Percentiles rank a stretch among this genome's conserved stretches.
These are phyloP conservation scores for Guyanaporus albipodus DNA, from an alignment of 768 basidiomycete genomes.

Conservation along the genomic window DNA sequence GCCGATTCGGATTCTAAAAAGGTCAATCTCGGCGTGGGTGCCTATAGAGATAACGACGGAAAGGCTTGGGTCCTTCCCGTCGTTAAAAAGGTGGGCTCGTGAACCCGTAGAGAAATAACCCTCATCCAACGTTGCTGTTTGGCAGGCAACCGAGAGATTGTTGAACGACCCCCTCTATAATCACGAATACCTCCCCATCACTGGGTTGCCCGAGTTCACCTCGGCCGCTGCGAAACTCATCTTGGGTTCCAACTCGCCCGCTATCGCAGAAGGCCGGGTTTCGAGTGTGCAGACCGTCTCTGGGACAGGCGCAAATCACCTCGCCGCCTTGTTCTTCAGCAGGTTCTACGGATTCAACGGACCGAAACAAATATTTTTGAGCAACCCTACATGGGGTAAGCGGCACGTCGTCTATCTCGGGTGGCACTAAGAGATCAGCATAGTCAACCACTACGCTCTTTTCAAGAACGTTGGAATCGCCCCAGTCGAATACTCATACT, in stretches of 20 bases:
- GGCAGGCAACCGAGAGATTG: conserved; percentile 68
- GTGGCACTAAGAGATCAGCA: background rate
- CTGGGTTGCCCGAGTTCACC: conserved; percentile 81
- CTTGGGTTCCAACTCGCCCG: conserved; percentile 67
- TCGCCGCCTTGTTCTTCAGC: conserved; percentile 83
- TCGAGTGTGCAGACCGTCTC: conserved; percentile 90
- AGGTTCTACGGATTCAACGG: conserved; percentile 71
- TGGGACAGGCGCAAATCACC: conserved; percentile 94
- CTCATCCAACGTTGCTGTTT: background rate
- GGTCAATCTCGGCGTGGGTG: conserved; percentile 90
- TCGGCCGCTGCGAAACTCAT: conserved; percentile 79
- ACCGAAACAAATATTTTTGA: conserved; percentile 71
- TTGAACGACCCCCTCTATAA: conserved; percentile 70
- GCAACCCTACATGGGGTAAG: conserved; percentile 94
- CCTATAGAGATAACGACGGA: conserved; percentile 82
- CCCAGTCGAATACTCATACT: conserved; percentile 90
- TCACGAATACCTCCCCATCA: conserved; percentile 91
- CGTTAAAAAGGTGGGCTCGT: conserved; percentile 74
- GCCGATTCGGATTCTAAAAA: conserved; percentile 70
- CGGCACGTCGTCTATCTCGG: conserved; percentile 6
- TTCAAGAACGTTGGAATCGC: conserved; percentile 88
- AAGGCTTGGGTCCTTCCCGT: conserved; percentile 93
- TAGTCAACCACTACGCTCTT: conserved; percentile 87
- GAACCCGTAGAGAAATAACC: too few species aligned
- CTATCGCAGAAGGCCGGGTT: conserved; percentile 66